Conservation (phyloP, 345 rosid genomes). For the Laguncularia racemosa region DNA sequence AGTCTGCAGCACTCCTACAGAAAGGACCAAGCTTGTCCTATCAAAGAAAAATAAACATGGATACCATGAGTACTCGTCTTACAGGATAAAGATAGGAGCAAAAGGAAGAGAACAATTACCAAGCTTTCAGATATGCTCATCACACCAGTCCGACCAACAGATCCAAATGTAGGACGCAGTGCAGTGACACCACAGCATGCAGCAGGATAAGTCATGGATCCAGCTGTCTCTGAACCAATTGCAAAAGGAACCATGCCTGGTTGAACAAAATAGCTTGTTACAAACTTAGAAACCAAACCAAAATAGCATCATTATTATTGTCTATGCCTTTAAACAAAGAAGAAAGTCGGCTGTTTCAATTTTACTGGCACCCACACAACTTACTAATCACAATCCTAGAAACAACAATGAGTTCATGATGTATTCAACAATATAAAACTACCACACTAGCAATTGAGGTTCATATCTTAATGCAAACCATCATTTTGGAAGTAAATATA, state of each 20-base stretch:
- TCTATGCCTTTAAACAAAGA: no score
- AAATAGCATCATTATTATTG: no score
- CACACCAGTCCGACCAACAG: slow-evolving; percentile 74
- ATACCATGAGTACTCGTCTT: neutral
- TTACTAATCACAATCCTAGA: no score
- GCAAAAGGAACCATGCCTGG: slow-evolving; percentile 88
- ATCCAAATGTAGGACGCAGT: slow-evolving; percentile 78
- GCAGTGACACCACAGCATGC: slow-evolving; percentile 82
- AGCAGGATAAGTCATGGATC: slow-evolving; percentile 78
- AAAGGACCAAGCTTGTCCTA: slow-evolving; percentile 90
- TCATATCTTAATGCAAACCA: no score
- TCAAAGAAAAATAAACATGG: neutral
- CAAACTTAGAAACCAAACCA: no score
- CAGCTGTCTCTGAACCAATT: slow-evolving; percentile 91
- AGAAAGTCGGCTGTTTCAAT: no score
- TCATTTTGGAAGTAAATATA: no score
- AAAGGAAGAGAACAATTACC: slow-evolving; percentile 24
- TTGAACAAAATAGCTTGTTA: neutral
- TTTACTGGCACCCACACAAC: no score
- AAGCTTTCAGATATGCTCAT: slow-evolving; percentile 90
- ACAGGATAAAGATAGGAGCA: neutral
- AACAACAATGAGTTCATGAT: no score
- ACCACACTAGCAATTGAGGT: no score
- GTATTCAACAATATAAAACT: no score
- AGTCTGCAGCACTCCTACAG: slow-evolving; percentile 61